Percentiles rank a stretch among this genome's conserved stretches.
Evolutionary conservation across 106 monocot species (phyloP).

Genomic region (Phalaenopsis aphrodite): DNA sequence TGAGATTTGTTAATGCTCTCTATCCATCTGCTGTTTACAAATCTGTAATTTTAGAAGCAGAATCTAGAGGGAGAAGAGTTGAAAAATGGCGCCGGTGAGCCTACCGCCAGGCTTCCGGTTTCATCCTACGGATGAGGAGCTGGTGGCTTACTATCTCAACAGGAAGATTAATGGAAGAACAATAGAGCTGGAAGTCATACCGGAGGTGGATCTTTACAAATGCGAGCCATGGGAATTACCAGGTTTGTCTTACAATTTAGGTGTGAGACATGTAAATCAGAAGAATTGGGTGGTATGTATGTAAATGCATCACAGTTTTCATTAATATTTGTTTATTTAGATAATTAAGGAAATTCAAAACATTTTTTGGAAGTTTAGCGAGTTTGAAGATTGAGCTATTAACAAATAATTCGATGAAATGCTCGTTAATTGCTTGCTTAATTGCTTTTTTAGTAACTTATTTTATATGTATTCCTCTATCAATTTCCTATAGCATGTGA

Average conservation of each 20-base stretch:
- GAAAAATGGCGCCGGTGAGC: constrained; percentile 15
- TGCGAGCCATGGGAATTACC: constrained; percentile 30
- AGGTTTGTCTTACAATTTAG: not conserved
- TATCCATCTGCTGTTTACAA: not conserved
- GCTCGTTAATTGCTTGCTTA: too few relatives aligned
- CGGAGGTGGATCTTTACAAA: constrained; percentile 26
- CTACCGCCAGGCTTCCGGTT: constrained; percentile 14
- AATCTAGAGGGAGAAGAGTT: not conserved
- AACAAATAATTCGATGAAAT: too few relatives aligned
- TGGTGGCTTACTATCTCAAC: constrained; percentile 12
- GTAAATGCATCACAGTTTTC: not conserved
- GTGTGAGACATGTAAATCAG: too few relatives aligned
- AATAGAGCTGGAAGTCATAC: constrained; percentile 21
- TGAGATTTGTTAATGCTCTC: not conserved
- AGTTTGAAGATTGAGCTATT: too few relatives aligned
- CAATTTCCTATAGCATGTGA: too few relatives aligned
- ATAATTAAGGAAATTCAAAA: not conserved
- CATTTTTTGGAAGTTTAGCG: not conserved
- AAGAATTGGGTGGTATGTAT: not conserved
- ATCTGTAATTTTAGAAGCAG: not conserved
- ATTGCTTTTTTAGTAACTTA: too few relatives aligned
- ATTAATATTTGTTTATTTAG: not conserved
- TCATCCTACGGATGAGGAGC: constrained; percentile 9
- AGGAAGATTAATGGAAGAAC: constrained; percentile 18
- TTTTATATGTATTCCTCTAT: too few relatives aligned